Evolutionary conservation across 257 asterid species (phyloP), one percentile per base, ranked within the genome.

Genomic region (Solanum lycopersicoides): DNA sequence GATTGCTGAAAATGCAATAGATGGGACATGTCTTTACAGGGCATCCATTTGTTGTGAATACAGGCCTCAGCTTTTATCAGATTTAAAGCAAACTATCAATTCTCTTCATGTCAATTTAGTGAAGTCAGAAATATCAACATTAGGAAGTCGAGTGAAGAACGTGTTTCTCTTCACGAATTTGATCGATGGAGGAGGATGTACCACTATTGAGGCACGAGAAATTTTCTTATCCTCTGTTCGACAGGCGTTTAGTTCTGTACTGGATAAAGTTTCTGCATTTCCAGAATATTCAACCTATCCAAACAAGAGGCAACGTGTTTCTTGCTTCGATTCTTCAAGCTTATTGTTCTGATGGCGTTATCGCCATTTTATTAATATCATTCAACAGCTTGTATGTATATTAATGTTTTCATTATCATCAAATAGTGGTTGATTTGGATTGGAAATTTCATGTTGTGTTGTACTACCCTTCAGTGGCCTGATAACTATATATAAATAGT

Each of bases 11-110:
- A 87, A 85, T 68, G 79, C 74, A 41, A 80, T 74, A 77, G 90
- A 91, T 28, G 95, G 94, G 50, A 87, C 92, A 6, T 74, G 89
- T 87, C 82, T 89, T 82, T 87, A 93, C 42, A 93, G 77, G 88
- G 98, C 97, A 68, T 92, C 97, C 15, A 89, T 96, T 71, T 96
- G 99, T 92, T 96, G 98, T 69, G 94, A 92, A 32, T 93, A 94
- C 88, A 89, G 92, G 85, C 93, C 95, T 1, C 93, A 92, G 41
- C 92, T 95, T 82, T 66, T 94, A 77, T 89, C 97, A 37, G 95
- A 93, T 44, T 28, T 95, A 66, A 90, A 91, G 79, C 86, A 88
- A 86, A 90, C 91, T 20, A 85, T 95, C 32, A 88, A 68, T 18
- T 88, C 87, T 34, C 94, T 94, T 68, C 87, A 87, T 1, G 86